A percentile compares a stretch with the other conserved stretches of the same genome.
Evolutionary conservation across 2,329 filamentous ascomycete genomes (phyloP).

Genomic region (Diaporthe vaccinii): DNA sequence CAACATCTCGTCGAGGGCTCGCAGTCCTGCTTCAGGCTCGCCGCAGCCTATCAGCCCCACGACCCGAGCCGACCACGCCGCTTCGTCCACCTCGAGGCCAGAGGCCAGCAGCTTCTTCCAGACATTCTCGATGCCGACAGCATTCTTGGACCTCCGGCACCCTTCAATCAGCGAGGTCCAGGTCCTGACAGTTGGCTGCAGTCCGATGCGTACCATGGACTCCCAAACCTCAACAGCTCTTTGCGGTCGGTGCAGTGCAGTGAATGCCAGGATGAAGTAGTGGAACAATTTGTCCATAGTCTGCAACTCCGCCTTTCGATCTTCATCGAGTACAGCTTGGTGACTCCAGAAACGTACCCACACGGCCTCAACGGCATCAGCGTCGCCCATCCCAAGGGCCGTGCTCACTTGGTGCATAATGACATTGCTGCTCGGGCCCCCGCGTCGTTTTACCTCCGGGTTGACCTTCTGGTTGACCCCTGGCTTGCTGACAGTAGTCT

Average conservation of each 20-base stretch:
- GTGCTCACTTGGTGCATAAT: conserved; percentile 47
- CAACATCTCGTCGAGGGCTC: conserved; percentile 76
- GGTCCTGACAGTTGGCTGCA: conserved; percentile 72
- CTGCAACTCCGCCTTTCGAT: conserved; percentile 40
- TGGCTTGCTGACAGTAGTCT: neutral
- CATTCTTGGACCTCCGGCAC: conserved; percentile 72
- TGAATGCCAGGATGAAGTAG: conserved; percentile 53
- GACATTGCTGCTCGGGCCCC: neutral
- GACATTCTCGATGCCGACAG: conserved; percentile 71
- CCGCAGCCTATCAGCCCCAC: conserved; percentile 72
- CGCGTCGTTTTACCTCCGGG: neutral
- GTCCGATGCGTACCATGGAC: conserved; percentile 60
- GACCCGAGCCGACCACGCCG: conserved; percentile 80
- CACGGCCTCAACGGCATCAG: conserved; percentile 43
- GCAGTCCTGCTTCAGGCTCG: conserved; percentile 68
- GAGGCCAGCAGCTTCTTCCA: conserved; percentile 75
- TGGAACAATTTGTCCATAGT: conserved; percentile 47
- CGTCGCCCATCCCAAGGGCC: conserved; percentile 48
- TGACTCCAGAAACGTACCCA: conserved; percentile 50
- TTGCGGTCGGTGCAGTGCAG: conserved; percentile 48
- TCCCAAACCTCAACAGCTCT: conserved; percentile 53
- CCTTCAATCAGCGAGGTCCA: conserved; percentile 83
- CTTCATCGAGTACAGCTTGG: conserved; percentile 41
- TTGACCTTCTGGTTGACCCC: neutral
- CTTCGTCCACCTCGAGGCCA: conserved; percentile 71